Base-by-base conservation (phyloP, 2,329 filamentous ascomycete species). In the Fusarium penzigii region DNA sequence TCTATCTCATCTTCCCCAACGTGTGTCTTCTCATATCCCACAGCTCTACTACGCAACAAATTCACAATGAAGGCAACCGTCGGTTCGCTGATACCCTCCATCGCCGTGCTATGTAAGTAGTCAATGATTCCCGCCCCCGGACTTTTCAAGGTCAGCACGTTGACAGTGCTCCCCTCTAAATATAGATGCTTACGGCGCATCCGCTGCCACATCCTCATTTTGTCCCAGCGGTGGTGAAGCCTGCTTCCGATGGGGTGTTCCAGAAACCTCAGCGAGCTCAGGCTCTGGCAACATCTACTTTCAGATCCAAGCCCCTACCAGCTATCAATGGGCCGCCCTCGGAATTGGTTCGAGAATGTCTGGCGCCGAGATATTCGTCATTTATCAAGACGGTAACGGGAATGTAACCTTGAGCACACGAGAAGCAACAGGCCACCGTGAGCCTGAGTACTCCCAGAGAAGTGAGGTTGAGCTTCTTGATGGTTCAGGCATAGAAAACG, bases 351-450 rank as follows among this genome's bases (percentile, higher is more conserved):
- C 63, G 0, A 53, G 57, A 40, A 88, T 88, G 85, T 39, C 65
- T 13, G 79, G 76, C 32, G 68, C 84, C 45, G 79, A 84, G 65
- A 85, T 87, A 51, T 86, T 88, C 64, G 57, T 88, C 62, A 74
- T 87, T 58, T 88, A 88, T 67, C 70, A 80, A 42, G 75, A 84
- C 57, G 81, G 82, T 52, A 57, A 61, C 4, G 79, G 79, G 55
- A 86, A 87, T 63, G 75, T 87, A 20, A 88, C 85, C 1, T 65
- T 87, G 48, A 86, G 83, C 55, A 76, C 83, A 2, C 20, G 20
- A 79, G 85, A 17, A 61, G 67, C 3, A 81, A 78, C 29, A 1
- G 75, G 75, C 8, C 73, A 86, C 57, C 56, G 66, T 36, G 68
- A 73, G 71, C 85, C 85, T 0, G 43, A 68, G 25, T 78, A 80